Evolutionary conservation across 805 yeast genomes (phyloP), one percentile per base, ranked within the genome.

Genomic region (Starmera pachycereana): DNA sequence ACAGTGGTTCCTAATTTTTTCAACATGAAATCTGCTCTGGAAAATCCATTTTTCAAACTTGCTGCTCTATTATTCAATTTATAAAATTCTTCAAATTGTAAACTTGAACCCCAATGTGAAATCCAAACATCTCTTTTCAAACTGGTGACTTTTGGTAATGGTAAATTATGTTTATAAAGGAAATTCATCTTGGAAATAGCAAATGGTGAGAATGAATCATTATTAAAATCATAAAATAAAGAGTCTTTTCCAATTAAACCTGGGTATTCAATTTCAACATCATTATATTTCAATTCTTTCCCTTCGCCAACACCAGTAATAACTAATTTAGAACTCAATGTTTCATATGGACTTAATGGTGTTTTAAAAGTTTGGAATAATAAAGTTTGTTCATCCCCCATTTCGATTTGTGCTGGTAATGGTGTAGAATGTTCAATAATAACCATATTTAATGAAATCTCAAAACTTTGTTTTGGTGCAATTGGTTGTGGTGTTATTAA

Each of bases 61-160:
- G 95, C 94, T 28, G 82, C 97, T 34, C 65, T 68, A 55, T 92
- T 88, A 38, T 78, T 69, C 30, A 88, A 51, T 62, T 87, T 90
- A 57, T 87, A 89, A 54, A 80, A 78, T 57, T 92, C 97, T 56
- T 88, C 95, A 45, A 87, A 68, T 57, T 86, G 73, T 43, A 82
- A 54, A 39, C 84, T 61, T 50, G 76, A 56, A 47, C 87, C 74
- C 85, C 87, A 72, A 47, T 88, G 95, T 3, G 96, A 90, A 38
- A 89, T 66, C 97, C 97, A 90, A 38, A 84, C 59, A 37, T 82
- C 83, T 56, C 97, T 74, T 43, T 74, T 66, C 44, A 87, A 68
- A 43, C 65, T 68, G 46, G 71, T 67, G 19, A 78, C 83, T 46
- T 72, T 71, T 14, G 78, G 62, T 41, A 87, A 53, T 12, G 97